A percentile compares a stretch with the other conserved stretches of the same genome.
phyloP scores from a whole-genome alignment of 345 rosid genomes.

The Populus simonii region DNA sequence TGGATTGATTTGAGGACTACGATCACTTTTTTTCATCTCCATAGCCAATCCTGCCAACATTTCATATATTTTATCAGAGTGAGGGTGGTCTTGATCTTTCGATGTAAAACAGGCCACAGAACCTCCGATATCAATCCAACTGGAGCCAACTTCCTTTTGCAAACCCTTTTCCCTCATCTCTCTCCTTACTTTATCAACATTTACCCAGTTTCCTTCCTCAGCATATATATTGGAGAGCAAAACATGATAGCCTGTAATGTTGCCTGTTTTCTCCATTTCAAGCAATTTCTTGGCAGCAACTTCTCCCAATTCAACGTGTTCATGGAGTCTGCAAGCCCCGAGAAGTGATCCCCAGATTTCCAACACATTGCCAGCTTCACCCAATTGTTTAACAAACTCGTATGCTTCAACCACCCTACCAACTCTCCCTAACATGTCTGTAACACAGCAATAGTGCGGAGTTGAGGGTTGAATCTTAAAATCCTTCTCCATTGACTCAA shows the following conservation, averaged over 20 bases:
- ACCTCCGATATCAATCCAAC: constrained; percentile 70
- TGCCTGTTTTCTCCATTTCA: constrained; percentile 39
- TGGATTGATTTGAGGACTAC: constrained; percentile 11
- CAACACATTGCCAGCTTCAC: constrained; percentile 57
- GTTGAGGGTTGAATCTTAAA: constrained; percentile 54
- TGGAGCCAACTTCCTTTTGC: constrained; percentile 68
- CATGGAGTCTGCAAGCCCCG: constrained; percentile 72
- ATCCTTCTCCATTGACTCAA: constrained; percentile 53
- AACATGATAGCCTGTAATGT: constrained; percentile 63
- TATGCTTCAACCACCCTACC: constrained; percentile 81
- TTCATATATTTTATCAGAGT: constrained; percentile 46
- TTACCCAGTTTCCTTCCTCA: constrained; percentile 70
- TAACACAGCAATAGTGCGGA: constrained; percentile 78
- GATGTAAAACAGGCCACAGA: constrained; percentile 52
- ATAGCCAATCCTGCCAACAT: constrained; percentile 45
- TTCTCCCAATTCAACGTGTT: constrained; percentile 60
- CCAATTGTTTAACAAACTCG: constrained; percentile 62
- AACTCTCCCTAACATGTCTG: constrained; percentile 83
- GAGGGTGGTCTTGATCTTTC: constrained; percentile 62
- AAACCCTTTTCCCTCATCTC: constrained; percentile 68
- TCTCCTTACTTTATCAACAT: constrained; percentile 65
- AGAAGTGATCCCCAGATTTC: constrained; percentile 91
- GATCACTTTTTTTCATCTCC: constrained; percentile 46
- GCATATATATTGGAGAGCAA: constrained; percentile 87
- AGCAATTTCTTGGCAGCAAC: constrained; percentile 52